phyloP scores from a whole-genome alignment of 2,329 filamentous ascomycete species.

The Stagonosporopsis rhizophila region DNA sequence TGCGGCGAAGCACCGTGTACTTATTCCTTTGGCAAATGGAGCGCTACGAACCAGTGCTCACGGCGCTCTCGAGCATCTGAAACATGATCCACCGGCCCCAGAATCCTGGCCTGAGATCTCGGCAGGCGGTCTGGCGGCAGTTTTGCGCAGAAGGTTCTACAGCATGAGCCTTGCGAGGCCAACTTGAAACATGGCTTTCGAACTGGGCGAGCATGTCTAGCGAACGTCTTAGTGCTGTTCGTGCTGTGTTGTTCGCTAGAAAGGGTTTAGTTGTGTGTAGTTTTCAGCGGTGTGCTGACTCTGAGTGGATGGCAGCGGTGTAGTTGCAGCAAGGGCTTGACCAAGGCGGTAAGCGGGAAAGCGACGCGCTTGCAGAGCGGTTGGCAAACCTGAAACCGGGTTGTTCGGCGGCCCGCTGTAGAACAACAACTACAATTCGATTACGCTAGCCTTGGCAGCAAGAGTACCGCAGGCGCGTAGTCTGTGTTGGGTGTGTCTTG shows the following conservation, averaged over 20 bases:
- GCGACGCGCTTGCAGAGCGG: constrained; percentile 48
- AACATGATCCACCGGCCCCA: constrained; percentile 49
- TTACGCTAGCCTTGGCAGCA: constrained; percentile 9
- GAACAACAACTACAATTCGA: constrained; percentile 14
- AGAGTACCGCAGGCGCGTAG: constrained; percentile 17
- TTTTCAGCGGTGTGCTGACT: constrained; percentile 21
- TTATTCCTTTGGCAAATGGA: constrained; percentile 39
- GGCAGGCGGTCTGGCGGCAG: constrained; percentile 42
- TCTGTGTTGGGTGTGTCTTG: constrained; percentile 11
- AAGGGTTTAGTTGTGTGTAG: constrained; percentile 14
- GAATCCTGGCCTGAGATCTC: constrained; percentile 32
- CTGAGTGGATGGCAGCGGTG: constrained; percentile 38
- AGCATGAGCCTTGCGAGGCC: constrained; percentile 38
- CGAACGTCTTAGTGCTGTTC: constrained; percentile 37
- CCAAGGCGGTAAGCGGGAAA: constrained; percentile 30
- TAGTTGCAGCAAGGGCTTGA: constrained; percentile 32
- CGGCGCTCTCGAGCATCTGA: constrained; percentile 49
- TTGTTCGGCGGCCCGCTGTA: constrained; percentile 20
- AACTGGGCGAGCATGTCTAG: constrained; percentile 44
- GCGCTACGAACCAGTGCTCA: constrained; percentile 43
- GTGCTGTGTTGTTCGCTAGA: constrained; percentile 12
- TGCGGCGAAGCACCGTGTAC: constrained; percentile 49
- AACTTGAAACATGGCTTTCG: constrained; percentile 47
- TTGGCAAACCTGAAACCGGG: constrained; percentile 48
- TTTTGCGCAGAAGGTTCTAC: constrained; percentile 35